Evolutionary conservation across 2,329 filamentous ascomycete species (phyloP), one percentile per base, ranked within the genome.

Genomic region (Fragosphaeria purpurea): DNA sequence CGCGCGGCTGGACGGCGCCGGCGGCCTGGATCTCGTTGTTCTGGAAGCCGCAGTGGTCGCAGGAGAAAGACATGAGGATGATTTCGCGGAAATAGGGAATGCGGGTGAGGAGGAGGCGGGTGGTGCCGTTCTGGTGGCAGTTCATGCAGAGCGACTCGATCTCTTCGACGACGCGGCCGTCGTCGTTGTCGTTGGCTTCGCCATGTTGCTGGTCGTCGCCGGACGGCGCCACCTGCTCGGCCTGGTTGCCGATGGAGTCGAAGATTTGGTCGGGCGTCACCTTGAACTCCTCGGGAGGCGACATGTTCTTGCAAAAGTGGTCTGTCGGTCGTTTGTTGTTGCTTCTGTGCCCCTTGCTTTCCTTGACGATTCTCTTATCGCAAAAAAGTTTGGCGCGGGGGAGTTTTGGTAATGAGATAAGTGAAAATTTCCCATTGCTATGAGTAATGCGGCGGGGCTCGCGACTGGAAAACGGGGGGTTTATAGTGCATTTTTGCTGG

Each of bases 41-140:
- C 58, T 85, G 82, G 69, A 91, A 85, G 63, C 82, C 74, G 72
- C 93, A 98, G 68, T 96, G 81, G 6, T 88, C 82, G 74, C 93
- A 98, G 58, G 80, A 79, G 68, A 98, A 98, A 55, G 91, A 97
- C 83, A 96, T 95, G 67, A 98, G 80, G 61, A 98, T 88, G 56
- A 98, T 83, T 67, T 98, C 91, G 71, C 89, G 88, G 75, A 98
- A 98, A 76, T 88, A 97, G 12, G 93, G 93, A 50, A 98, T 96
- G 57, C 82, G 82, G 12, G 94, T 95, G 50, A 98, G 81, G 42
- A 98, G 81, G 30, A 98, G 79, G 53, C 85, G 80, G 11, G 93
- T 98, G 1, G 74, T 79, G 61, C 93, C 93, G 75, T 88, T 86
- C 59, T 88, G 74, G 59, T 83, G 79, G 69, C 86, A 91, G 71